Base-by-base conservation (phyloP, 176 grass and related monocot genomes). In the Juncus inflexus region DNA sequence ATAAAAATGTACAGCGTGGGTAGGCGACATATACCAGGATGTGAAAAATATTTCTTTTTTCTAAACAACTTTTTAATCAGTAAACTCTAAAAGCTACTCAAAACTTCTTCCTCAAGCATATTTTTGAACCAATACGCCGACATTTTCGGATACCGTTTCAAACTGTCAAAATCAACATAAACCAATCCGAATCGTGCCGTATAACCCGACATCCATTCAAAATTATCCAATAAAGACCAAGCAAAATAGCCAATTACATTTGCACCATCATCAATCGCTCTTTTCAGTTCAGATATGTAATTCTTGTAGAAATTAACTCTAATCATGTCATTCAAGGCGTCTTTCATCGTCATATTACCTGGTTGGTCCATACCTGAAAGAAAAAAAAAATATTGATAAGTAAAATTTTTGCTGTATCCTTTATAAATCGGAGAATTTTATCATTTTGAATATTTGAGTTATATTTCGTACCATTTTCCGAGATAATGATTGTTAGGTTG, bases 171-270 rank as follows among this genome's bases (percentile, higher is more conserved):
- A 45, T 90, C 86, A 3, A 90, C 82, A 39, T 90, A 85, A 11
- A 90, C 82, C 10, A 90, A 77, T 16, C 86, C 81, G 10, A 90
- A 90, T 55, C 77, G 83, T 50, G 82, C 84, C 0, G 86, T 85
- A 73, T 81, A 90, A 4, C 86, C 86, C 6, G 74, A 74, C 40
- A 73, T 66, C 86, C 82, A 90, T 64, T 86, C 83, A 13, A 90
- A 86, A 68, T 86, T 90, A 65, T 90, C 87, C 3, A 90, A 76
- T 6, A 90, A 73, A 39, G 87, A 90, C 87, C 83, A 86, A 0
- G 83, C 76, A n/a, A 90, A 86, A 40, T 90, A 90, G 28, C 19
- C 87, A 0, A 86, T 60, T 64, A 90, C 79, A 9, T 79, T 77
- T 0, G 79, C 79, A 3, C 83, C 83, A 0, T 80, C 83, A 9